Evolutionary conservation across 352 stramenopile genomes (phyloP), one percentile per base, ranked within the genome.

Genomic region (Phytophthora megakarya): DNA sequence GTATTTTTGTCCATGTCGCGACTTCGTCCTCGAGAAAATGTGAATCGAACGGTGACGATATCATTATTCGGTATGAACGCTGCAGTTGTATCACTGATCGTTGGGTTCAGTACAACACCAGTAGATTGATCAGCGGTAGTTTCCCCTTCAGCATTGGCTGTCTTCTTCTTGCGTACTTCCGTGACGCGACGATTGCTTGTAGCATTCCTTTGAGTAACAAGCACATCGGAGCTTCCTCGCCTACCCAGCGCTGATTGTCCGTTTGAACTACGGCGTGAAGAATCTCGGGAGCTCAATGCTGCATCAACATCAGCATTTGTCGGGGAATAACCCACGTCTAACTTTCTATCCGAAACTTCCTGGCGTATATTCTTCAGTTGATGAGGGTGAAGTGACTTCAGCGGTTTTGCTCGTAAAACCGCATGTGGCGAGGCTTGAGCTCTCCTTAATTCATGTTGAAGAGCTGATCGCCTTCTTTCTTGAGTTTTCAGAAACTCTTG

Each of bases 401-500:
- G 43, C 3, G 68, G 70, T 8, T 62, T 59, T 12, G 73, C 47
- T 3, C 67, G 63, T 10, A 76, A 26, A 35, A 76, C 30, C n/a
- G 73, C 74, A 33, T 88, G 77, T 1, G 84, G 75, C 1, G 72
- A 80, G 16, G 61, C 51, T 32, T 89, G 73, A 26, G 76, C 73
- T 49, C 74, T 76, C 4, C 56, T 32, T 21, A 92, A 50, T 23
- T 90, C 81, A 10, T 90, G 59, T 45, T 90, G 81, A 1, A 92
- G 51, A 6, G 73, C 67, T 1, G 73, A 64, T 6, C 84, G 71
- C 5, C 78, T 56, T 35, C 61, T 80, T 47, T 92, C 80, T 21
- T 90, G 77, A 1, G 65, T 78, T 61, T 75, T 84, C 4, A 90
- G 60, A 21, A 84, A 90, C 6, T 89, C 70, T 55, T 90, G 80